Percentiles rank a stretch among this genome's conserved stretches.
Conservation (phyloP, 352 stramenopile species). For the Globisporangium viniferum region DNA sequence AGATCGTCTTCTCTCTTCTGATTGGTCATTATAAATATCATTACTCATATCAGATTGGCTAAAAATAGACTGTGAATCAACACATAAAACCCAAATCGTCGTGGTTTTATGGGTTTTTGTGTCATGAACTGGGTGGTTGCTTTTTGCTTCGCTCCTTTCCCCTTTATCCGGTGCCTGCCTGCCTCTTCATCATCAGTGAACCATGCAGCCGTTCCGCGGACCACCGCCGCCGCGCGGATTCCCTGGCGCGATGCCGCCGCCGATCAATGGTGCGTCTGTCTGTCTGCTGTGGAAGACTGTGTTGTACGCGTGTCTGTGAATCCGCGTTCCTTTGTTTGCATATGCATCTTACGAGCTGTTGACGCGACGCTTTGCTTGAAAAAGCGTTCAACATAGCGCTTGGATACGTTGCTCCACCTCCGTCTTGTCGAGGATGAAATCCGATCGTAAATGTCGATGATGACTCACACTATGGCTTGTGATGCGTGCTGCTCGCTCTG, state of each 20-base stretch:
- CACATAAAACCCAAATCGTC: no score
- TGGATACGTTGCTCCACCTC: constrained; percentile 1
- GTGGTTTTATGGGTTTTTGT: no score
- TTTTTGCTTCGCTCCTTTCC: not conserved
- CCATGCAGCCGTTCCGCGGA: constrained; percentile 21
- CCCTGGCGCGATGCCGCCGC: constrained; percentile 9
- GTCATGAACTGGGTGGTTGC: not conserved
- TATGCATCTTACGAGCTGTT: not conserved
- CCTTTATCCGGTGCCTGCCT: not conserved
- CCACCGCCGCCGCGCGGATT: constrained; percentile 19
- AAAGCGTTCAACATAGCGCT: not conserved
- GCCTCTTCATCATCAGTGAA: not conserved
- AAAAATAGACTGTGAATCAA: no score
- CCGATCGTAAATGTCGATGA: not conserved
- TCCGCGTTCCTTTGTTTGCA: not conserved
- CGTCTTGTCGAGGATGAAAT: no score
- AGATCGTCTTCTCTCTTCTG: not conserved
- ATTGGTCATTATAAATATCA: not conserved
- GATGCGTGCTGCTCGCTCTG: not conserved
- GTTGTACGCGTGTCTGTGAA: not conserved
- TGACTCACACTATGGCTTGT: not conserved
- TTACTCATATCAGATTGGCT: not conserved
- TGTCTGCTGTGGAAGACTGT: not conserved
- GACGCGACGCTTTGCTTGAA: not conserved
- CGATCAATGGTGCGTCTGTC: constrained; percentile 8